A percentile compares a stretch with the other conserved stretches of the same genome.
Conservation (phyloP, 164 flowering plant species). For the Aristolochia californica region DNA sequence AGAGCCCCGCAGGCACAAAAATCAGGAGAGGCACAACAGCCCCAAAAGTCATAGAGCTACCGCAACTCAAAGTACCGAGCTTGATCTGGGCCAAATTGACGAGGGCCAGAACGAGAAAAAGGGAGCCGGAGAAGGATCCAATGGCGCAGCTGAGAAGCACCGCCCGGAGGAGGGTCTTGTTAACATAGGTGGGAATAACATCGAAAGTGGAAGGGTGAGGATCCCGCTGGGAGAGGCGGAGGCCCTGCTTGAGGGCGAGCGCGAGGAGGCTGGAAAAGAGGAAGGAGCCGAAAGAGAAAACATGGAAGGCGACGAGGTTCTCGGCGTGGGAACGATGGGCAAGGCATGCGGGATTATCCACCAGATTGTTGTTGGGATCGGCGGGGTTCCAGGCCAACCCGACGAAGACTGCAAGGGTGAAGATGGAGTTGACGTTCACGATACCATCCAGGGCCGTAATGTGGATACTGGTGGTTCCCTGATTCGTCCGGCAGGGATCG, state of each 20-base stretch:
- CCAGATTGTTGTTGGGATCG: constrained; percentile 28
- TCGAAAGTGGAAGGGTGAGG: background rate
- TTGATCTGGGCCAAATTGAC: constrained; percentile 70
- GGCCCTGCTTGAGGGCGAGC: constrained; percentile 53
- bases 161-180: constrained; percentile 29
- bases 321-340: constrained; percentile 30
- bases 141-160: constrained; percentile 47
- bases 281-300: constrained; percentile 78
- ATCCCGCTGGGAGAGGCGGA: constrained; percentile 16
- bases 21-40: constrained; percentile 53
- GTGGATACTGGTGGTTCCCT: constrained; percentile 39
- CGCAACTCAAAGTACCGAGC: constrained; percentile 60
- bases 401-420: constrained; percentile 73
- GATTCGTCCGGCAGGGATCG: background rate
- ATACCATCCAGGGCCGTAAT: constrained; percentile 71
- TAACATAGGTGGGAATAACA: constrained; percentile 26
- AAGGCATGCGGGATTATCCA: constrained; percentile 23
- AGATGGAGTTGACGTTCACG: constrained; percentile 75
- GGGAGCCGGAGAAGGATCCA: constrained; percentile 70
- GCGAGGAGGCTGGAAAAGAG: constrained; percentile 90
- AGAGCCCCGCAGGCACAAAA: constrained; percentile 57
- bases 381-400: constrained; percentile 68
- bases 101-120: constrained; percentile 63
- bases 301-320: constrained; percentile 52
- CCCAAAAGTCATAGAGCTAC: constrained; percentile 29